Base-by-base conservation (phyloP, 805 yeast genomes). In the Teunomyces gatunensis region DNA sequence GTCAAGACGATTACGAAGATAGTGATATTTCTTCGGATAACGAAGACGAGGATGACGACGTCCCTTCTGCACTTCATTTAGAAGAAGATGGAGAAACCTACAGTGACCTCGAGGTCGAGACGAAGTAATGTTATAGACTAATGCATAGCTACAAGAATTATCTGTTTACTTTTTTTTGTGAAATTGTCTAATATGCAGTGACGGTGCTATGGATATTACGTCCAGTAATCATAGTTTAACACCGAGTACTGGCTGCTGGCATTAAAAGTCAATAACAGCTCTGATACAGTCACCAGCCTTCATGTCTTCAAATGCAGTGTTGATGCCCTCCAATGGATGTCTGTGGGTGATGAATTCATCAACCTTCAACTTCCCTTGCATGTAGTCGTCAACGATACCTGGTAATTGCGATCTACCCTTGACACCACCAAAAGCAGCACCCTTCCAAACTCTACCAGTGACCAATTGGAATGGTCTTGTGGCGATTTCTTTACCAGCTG, bases 351-450 rank as follows among this genome's bases (percentile, higher is more conserved):
- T 87, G 71, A 89, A 94, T 67, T 94, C 97, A 63, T 90, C 96
- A 54, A 92, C 96, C 77, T 85, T 88, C 64, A 92, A 76, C 56
- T 75, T 77, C 57, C 96, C 96, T 39, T 72, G 69, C 75, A 87
- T 69, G 71, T 92, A 92, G 67, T 87, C 91, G 49, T 89, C 85
- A 48, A 94, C 96, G 49, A 91, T 78, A 17, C 83, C 89, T 44
- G 96, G 97, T 76, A 94, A 80, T 75, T 94, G 97, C 35, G 96
- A 67, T 77, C 97, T 87, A 65, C 99, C 98, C 75, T 94, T 94
- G 64, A 94, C 90, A 68, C 98, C 99, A 62, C 99, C 99, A 60
- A 89, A 94, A n/a, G 99, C 99, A 63, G 96, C 89, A 60, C 99
- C 99, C 69, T 82, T 87, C 98, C 99, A 92, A 45, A 88, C 96